Evolutionary conservation across 2,329 filamentous ascomycete species (phyloP).

Genomic region (Plenodomus tracheiphilus): DNA sequence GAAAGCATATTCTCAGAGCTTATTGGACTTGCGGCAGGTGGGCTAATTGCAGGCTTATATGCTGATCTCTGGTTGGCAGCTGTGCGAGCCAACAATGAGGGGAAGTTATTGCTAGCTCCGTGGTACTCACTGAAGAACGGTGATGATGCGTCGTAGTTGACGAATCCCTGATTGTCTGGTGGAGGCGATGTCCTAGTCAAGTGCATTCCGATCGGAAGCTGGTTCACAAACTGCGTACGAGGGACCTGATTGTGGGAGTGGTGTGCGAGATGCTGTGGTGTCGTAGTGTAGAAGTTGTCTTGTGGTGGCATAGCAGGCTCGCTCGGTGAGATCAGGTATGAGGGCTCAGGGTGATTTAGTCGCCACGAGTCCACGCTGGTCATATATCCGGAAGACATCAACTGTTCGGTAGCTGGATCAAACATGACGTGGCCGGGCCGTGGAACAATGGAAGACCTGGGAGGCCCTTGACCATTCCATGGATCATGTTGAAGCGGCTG

Average conservation of each 20-base stretch:
- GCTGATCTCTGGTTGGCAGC: conserved; percentile 20
- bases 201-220: conserved; percentile 27
- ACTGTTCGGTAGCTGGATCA: conserved; percentile 34
- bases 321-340: conserved; percentile 32
- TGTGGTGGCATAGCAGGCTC: conserved; percentile 28
- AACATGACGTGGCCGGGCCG: conserved; percentile 33
- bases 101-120: conserved; percentile 17
- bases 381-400: conserved; percentile 22
- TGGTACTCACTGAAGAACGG: conserved; percentile 31
- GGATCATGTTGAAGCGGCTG: conserved; percentile 34
- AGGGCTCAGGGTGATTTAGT: conserved; percentile 31
- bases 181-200: conserved; percentile 28
- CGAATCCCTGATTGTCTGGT: conserved; percentile 27
- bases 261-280: conserved; percentile 16
- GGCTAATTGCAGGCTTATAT: conserved; percentile 27
- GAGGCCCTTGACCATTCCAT: conserved; percentile 37
- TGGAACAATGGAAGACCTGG: conserved; percentile 31
- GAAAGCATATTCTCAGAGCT: conserved; percentile 35
- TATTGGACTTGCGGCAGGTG: conserved; percentile 34
- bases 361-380: conserved; percentile 30
- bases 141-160: conserved; percentile 33
- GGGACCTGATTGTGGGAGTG: conserved; percentile 17
- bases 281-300: conserved; percentile 24
- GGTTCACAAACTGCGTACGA: conserved; percentile 12
- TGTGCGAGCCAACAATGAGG: conserved; percentile 24